Evolutionary conservation across 192 early-diverging fungal species (phyloP), one percentile per base, ranked within the genome.

Genomic region (Backusella parvicylindrica): DNA sequence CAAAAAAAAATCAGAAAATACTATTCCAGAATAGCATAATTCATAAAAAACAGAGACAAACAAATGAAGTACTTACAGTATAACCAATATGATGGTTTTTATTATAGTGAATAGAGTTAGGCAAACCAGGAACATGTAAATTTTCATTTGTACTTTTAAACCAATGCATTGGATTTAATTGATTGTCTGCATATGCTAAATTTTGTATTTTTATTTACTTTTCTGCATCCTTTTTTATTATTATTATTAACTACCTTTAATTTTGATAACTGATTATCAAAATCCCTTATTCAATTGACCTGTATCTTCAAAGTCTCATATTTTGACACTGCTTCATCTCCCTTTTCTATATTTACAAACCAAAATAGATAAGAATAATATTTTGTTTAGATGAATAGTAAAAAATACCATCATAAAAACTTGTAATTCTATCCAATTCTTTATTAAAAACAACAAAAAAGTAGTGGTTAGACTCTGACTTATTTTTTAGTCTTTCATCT

Each of bases 401-500:
- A 43, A 35, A 13, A 30, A 47, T 82, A 85, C 86, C 84, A 53
- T 81, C 56, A 64, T 87, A 85, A 43, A 87, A 87, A 2, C 26
- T 16, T 12, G 83, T 68, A 30, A 87, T 79, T n/a, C 80, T 82
- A 6, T 75, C 76, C 15, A 87, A 70, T 32, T 87, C 82, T 9
- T 72, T 38, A 31, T 87, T 83, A 16, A 87, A 56, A 33, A 79
- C 75, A n/a, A 67, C 32, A 53, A 87, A 85, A 63, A 87, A 87
- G 16, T 33, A 50, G 9, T 47, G 73, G 70, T 86, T 83, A 23
- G 77, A 13, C 36, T 75, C 56, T 64, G 70, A 78, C 8, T 64
- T 65, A 37, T 76, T 73, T 16, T 68, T 21, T 16, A 75, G 23
- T 12, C 70, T 60, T 26, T 69, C 56, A 23, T 82, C 81, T 9